Evolutionary conservation across 345 rosid species (phyloP).

Genomic region (Euphorbia lathyris): DNA sequence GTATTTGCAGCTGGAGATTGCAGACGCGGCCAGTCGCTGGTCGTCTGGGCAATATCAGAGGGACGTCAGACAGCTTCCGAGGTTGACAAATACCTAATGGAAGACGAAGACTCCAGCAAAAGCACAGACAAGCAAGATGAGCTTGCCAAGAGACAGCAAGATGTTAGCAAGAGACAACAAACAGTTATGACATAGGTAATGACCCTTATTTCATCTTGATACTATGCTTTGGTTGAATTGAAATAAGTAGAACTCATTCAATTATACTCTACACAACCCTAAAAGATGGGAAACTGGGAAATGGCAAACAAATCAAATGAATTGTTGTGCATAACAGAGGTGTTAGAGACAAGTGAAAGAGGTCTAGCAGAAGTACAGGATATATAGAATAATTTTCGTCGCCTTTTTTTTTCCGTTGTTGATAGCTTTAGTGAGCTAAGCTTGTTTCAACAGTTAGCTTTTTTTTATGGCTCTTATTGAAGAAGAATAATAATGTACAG

Average conservation of each 20-base stretch:
- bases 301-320: background rate
- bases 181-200: slow-evolving; percentile 37
- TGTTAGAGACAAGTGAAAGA: background rate
- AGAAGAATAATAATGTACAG: slow-evolving; percentile 55
- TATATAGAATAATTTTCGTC: slow-evolving; percentile 3
- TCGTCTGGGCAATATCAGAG: slow-evolving; percentile 99
- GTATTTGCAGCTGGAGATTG: slow-evolving; percentile 98
- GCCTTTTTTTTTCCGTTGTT: slow-evolving; percentile 8
- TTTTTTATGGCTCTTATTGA: slow-evolving; percentile 9
- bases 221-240: background rate
- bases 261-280: background rate
- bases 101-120: slow-evolving; percentile 21
- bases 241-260: slow-evolving; percentile 14
- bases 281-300: background rate
- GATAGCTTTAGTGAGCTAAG: slow-evolving; percentile 12
- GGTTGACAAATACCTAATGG: slow-evolving; percentile 63
- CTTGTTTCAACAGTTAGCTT: slow-evolving; percentile 5
- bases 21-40: slow-evolving; percentile 92
- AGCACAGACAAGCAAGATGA: slow-evolving; percentile 20
- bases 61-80: slow-evolving; percentile 95
- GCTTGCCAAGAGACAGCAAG: slow-evolving; percentile 15
- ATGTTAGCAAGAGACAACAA: slow-evolving; percentile 29
- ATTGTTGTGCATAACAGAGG: background rate
- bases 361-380: slow-evolving; percentile 2
- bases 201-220: background rate